These are phyloP conservation scores for Venturia nashicola DNA, from an alignment of 2,329 filamentous ascomycete species.

Conservation along the genomic window DNA sequence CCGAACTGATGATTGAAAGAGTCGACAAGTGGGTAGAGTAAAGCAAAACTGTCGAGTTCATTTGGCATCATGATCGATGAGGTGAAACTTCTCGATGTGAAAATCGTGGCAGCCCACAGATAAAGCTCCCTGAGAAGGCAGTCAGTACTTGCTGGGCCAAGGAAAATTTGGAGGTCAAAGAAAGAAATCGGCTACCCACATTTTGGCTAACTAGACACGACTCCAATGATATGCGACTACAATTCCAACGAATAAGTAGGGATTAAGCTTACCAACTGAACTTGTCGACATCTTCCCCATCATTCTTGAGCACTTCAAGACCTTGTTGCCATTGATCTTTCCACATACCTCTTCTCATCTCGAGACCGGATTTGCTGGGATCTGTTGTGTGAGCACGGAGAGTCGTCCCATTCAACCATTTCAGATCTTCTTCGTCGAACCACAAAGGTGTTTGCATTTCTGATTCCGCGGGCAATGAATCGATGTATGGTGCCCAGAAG, in stretches of 20 bases:
- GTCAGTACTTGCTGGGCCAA: not conserved
- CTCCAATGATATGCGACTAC: not conserved
- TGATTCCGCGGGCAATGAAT: slow-evolving; percentile 20
- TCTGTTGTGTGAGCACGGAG: slow-evolving; percentile 12
- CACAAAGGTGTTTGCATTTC: slow-evolving; percentile 25
- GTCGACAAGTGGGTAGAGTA: slow-evolving; percentile 39
- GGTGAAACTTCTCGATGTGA: slow-evolving; percentile 38
- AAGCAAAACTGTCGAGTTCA: slow-evolving; percentile 22
- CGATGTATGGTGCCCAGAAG: slow-evolving; percentile 25
- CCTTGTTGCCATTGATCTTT: slow-evolving; percentile 24
- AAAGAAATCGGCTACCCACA: not conserved
- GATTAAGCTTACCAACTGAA: slow-evolving; percentile 28
- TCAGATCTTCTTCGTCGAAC: slow-evolving; percentile 22
- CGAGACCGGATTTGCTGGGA: slow-evolving; percentile 7
- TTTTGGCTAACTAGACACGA: not conserved
- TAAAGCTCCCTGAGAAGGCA: slow-evolving; percentile 31
- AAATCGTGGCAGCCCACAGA: slow-evolving; percentile 39
- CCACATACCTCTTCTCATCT: slow-evolving; percentile 22
- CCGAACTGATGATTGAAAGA: slow-evolving; percentile 35
- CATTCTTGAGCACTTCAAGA: slow-evolving; percentile 17
- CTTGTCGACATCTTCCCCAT: slow-evolving; percentile 19
- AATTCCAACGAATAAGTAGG: not conserved
- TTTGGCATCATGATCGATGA: slow-evolving; percentile 17
- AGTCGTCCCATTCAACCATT: slow-evolving; percentile 24
- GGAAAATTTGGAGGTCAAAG: not conserved